Evolutionary conservation across 2,329 filamentous ascomycete genomes (phyloP).

Genomic region (Fusarium oxysporum): DNA sequence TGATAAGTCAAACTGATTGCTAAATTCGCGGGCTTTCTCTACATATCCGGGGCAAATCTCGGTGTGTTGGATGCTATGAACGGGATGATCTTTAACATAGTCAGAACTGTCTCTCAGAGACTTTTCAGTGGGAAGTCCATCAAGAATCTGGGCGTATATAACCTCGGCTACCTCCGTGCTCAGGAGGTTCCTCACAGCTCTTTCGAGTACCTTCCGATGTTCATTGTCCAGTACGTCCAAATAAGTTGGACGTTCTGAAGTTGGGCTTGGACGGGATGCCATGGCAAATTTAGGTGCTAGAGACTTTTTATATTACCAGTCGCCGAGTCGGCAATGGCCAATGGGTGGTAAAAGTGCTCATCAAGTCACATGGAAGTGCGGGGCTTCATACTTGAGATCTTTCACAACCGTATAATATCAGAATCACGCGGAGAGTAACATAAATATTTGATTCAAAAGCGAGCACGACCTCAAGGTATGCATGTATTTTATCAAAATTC

Average conservation of each 20-base stretch:
- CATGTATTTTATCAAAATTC: not conserved
- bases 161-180: conserved; percentile 8
- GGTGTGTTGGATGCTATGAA: fast-evolving
- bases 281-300: not conserved
- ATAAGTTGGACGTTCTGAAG: fast-evolving
- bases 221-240: not conserved
- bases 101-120: not conserved
- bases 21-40: conserved; percentile 8
- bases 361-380: not conserved
- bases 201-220: not conserved
- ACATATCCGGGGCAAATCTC: conserved; percentile 6
- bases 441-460: fast-evolving
- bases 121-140: conserved; percentile 12
- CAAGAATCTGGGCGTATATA: conserved; percentile 19
- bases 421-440: fast-evolving
- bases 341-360: not conserved
- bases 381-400: not conserved
- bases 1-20: not conserved
- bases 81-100: not conserved
- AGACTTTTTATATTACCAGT: not conserved
- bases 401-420: not conserved
- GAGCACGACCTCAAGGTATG: not conserved
- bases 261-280: not conserved
- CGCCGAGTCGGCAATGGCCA: too few relatives aligned
- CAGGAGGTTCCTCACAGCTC: not conserved